Base-by-base conservation (phyloP, 169 alveolate species). In the Sarcocystis neurona region DNA sequence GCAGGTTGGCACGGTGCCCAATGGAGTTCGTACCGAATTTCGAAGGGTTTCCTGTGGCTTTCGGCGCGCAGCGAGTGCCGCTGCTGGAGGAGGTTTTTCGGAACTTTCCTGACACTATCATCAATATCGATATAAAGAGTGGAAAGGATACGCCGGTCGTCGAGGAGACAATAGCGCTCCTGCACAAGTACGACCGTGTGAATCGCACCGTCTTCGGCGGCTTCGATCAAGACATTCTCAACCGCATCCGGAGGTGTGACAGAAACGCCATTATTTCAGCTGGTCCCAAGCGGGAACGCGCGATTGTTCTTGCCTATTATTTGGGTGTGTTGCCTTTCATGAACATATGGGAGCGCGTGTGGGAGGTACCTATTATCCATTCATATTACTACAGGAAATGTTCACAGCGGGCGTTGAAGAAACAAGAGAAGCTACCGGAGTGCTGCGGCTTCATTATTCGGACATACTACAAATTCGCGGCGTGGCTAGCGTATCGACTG, bases 11-110 rank as follows among this genome's bases (percentile, higher is more conserved):
- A 79, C 56, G 53, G n/a, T 50, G 48, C 39, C 72, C 12, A 30
- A 79, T 79, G 87, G 87, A 79, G 74, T 79, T 79, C 34, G 68
- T 47, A 18, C 75, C 77, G 15, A 75, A 50, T 4, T 79, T 79
- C 48, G 5, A 5, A 20, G 74, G 53, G n/a, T 79, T 50, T 39
- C 74, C 74, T 12, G 56, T 18, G 56, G 5, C 8, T 3, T 72
- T 72, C 56, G 27, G 58, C 2, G 39, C 82, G 30, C 82, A 72
- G 82, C 82, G 58, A 4, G 0, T 72, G 37, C 82, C 82, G 18
- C 82, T 20, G 58, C 23, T 72, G 56, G 82, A 72, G 82, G 82
- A 72, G 2, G 82, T 72, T 44, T 72, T 72, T 18, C 39, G 34
- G 2, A 10, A 32, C 34, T 39, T 72, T 6, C 82, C 82, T 4